Conservation (phyloP, 164 flowering plant genomes). For the Euptelea pleiosperma region DNA sequence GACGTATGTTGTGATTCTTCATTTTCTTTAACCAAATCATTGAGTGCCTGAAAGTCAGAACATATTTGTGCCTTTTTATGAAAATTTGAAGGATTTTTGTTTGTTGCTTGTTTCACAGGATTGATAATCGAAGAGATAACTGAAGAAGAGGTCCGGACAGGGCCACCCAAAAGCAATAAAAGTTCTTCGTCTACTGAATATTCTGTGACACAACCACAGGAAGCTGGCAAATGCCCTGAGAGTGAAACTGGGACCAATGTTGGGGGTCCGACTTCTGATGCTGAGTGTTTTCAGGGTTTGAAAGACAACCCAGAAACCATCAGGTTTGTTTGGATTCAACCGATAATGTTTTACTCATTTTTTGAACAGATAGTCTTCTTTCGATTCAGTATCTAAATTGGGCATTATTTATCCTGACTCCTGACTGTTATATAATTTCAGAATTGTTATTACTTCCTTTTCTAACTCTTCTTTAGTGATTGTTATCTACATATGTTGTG, state of each 20-base stretch:
- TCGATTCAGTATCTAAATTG: neutral
- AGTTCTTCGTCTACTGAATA: conserved; percentile 24
- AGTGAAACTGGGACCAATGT: conserved; percentile 16
- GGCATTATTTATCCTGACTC: neutral
- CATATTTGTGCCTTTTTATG: neutral
- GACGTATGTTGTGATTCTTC: conserved; percentile 34
- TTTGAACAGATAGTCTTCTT: too few relatives aligned
- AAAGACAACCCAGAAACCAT: conserved; percentile 72
- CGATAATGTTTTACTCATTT: too few relatives aligned
- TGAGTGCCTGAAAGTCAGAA: neutral
- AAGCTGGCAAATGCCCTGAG: conserved; percentile 21
- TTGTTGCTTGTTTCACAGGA: conserved; percentile 37
- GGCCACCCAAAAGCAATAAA: conserved; percentile 24
- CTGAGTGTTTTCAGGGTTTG: conserved; percentile 44
- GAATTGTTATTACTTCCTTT: neutral
- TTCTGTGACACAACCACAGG: conserved; percentile 32
- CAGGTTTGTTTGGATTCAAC: conserved; percentile 53
- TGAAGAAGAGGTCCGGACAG: conserved; percentile 45
- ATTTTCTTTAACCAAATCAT: neutral
- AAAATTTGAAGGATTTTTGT: neutral
- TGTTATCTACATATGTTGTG: too few relatives aligned
- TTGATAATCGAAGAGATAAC: conserved; percentile 84
- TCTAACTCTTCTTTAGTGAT: too few relatives aligned
- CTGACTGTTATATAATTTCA: too few relatives aligned
- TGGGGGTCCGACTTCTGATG: conserved; percentile 26